These are phyloP conservation scores for Pythium myriotylum DNA, from an alignment of 352 stramenopile species.

Conservation along the genomic window DNA sequence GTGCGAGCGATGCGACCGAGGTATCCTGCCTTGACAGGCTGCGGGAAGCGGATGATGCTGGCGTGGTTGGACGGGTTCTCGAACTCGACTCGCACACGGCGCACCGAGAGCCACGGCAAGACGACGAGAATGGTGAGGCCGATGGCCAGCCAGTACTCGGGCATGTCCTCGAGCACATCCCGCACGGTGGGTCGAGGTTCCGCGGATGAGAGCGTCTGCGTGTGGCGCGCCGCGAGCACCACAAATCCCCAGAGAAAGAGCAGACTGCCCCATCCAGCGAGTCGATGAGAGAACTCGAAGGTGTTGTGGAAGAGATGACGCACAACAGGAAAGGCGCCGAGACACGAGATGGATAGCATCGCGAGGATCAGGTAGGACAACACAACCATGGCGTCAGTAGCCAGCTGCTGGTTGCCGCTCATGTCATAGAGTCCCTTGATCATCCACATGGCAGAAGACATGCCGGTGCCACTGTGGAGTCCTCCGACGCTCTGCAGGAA, in stretches of 20 bases:
- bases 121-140: slow-evolving; percentile 10
- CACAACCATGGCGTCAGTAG: slow-evolving; percentile 6
- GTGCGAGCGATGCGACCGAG: slow-evolving; percentile 6
- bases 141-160: slow-evolving; percentile 19
- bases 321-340: slow-evolving; percentile 8
- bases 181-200: background rate
- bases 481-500: slow-evolving; percentile 8
- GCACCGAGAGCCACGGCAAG: slow-evolving; percentile 13
- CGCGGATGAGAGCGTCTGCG: no score
- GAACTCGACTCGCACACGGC: slow-evolving; percentile 15
- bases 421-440: slow-evolving; percentile 12
- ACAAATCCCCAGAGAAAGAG: slow-evolving; percentile 5
- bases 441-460: slow-evolving; percentile 4
- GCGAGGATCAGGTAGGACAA: background rate
- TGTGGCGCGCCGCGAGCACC: background rate
- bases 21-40: slow-evolving; percentile 5
- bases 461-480: slow-evolving; percentile 9
- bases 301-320: slow-evolving; percentile 12
- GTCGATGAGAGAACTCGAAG: slow-evolving; percentile 7
- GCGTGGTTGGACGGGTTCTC: slow-evolving; percentile 8
- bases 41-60: slow-evolving; percentile 11
- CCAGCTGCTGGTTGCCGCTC: slow-evolving; percentile 10
- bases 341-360: slow-evolving; percentile 5
- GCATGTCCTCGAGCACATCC: slow-evolving; percentile 8
- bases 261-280: slow-evolving; percentile 4